Conservation (phyloP, 306 rosid species). For the Prunus kanzakura region DNA sequence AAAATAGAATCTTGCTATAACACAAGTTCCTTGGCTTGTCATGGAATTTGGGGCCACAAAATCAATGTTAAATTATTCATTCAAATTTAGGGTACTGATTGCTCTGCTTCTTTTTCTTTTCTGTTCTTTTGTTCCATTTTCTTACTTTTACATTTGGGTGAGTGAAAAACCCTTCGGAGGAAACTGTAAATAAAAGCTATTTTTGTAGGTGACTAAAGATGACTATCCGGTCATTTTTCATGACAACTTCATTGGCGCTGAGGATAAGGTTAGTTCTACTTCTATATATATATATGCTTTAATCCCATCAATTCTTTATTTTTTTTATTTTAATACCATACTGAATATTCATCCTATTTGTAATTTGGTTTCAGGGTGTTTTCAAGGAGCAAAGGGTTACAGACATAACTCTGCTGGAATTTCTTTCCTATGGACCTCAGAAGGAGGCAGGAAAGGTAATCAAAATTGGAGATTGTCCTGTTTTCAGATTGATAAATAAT, state of each 20-base stretch:
- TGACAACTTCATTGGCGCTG: constrained; percentile 49
- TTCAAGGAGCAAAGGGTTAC: constrained; percentile 57
- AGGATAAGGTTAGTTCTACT: constrained; percentile 47
- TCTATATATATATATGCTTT: background rate
- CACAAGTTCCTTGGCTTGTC: background rate
- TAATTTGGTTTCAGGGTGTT: constrained; percentile 49
- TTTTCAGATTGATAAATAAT: background rate
- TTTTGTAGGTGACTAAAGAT: constrained; percentile 85
- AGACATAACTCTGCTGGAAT: constrained; percentile 49
- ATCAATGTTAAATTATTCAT: background rate
- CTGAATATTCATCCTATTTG: background rate
- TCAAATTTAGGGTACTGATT: background rate
- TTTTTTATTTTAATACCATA: background rate
- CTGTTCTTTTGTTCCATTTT: background rate
- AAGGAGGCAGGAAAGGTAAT: constrained; percentile 38
- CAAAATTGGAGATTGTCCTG: background rate
- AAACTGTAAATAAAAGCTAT: constrained; percentile 12
- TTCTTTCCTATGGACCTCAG: constrained; percentile 70
- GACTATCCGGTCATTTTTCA: constrained; percentile 83
- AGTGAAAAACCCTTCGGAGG: constrained; percentile 10
- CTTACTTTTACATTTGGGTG: constrained; percentile 8
- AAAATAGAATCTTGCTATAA: too few relatives aligned
- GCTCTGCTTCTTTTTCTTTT: constrained; percentile 10
- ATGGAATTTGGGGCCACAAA: background rate
- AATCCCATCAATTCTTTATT: background rate